These are phyloP conservation scores for Stenocarpella maydis DNA, from an alignment of 2,329 filamentous ascomycete species.

Conservation along the genomic window DNA sequence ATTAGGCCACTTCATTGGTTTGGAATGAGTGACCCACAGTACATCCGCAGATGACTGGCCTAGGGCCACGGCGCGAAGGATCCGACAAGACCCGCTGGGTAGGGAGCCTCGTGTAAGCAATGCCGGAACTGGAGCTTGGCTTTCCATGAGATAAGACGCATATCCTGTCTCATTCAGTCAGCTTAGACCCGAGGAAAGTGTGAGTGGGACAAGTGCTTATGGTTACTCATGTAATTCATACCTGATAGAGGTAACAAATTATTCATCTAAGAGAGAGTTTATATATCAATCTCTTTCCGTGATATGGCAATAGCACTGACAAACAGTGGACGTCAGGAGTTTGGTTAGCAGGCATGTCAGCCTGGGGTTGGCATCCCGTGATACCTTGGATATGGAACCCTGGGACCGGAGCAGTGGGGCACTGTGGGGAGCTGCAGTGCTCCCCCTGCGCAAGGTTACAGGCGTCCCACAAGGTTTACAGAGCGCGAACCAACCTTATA, in stretches of 20 bases:
- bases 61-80: neutral
- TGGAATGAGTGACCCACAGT: neutral
- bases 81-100: neutral
- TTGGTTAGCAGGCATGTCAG: too few species aligned
- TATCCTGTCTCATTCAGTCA: neutral
- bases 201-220: neutral
- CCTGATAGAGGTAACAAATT: neutral
- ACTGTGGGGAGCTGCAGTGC: slow-evolving; percentile 9
- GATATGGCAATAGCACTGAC: neutral
- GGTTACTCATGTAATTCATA: neutral
- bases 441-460: neutral
- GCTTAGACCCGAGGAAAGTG: too few species aligned
- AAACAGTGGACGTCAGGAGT: neutral
- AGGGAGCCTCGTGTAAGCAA: neutral
- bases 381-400: neutral
- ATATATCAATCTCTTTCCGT: neutral
- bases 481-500: neutral
- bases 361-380: neutral
- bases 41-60: neutral
- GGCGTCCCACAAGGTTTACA: neutral
- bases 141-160: neutral
- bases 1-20: neutral
- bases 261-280: neutral
- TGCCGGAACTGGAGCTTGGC: neutral
- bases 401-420: neutral